Evolutionary conservation across 225 moss, liverwort and hornwort genomes (phyloP), one percentile per base, ranked within the genome.

Genomic region (Ulota crispa): DNA sequence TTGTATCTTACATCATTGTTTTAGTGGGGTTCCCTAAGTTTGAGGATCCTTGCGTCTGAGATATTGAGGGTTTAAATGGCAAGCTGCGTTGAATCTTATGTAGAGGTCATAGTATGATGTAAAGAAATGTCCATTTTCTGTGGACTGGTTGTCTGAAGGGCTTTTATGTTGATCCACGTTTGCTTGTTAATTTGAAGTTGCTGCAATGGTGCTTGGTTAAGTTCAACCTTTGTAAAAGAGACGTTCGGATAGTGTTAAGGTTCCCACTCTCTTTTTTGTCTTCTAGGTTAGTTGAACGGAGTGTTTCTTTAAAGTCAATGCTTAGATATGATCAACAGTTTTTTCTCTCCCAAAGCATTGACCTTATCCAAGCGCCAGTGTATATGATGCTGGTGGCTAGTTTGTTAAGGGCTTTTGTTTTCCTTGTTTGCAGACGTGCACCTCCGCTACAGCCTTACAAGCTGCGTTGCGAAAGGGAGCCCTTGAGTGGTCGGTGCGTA

Each of bases 401-500:
- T 81, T 82, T 15, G 50, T 66, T 80, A 72, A 85, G 56, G 68
- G 61, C 41, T 57, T 53, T 43, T 37, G 23, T 47, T 70, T 73
- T 24, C 70, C 65, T 27, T 61, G 67, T 78, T 64, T 86, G 83
- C 89, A 92, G 91, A 83, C 90, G 91, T 67, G 45, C 87, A 68
- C 63, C 76, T 69, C 93, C 89, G 65, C 91, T 93, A 73, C 86
- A 88, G 52, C 89, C 95, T 27, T 96, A 96, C 87, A 93, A 95
- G 81, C 87, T 96, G 78, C 94, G 91, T 72, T 96, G 96, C 84
- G 96, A 96, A 54, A 93, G 89, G 82, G 96, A 96, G 70, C 43
- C 87, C 10, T 82, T 96, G 77, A 96, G 96, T 88, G 83, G 81
- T 55, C 95, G 95, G 89, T 93, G 85, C 82, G 91, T 82, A 39